These are phyloP conservation scores for Myxozyma mucilagina DNA, from an alignment of 805 yeast genomes.

Conservation along the genomic window DNA sequence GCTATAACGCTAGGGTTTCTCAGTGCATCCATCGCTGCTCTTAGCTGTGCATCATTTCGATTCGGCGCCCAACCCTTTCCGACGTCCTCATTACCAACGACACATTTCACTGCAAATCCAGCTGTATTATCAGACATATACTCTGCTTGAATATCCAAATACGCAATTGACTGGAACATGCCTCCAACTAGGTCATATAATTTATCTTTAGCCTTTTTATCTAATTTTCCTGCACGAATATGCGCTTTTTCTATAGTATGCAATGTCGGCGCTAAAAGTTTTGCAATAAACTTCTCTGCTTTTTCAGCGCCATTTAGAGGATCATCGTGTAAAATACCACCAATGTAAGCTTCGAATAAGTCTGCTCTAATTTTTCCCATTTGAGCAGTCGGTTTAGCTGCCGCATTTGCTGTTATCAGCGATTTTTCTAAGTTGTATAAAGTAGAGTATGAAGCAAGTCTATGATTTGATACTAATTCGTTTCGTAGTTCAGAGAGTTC, in stretches of 20 bases:
- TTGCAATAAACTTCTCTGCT: conserved; percentile 40
- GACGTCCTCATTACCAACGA: conserved; percentile 60
- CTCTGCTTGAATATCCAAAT: not conserved
- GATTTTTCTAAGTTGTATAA: conserved; percentile 64
- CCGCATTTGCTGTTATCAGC: conserved; percentile 43
- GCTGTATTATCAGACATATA: not conserved
- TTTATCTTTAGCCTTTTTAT: conserved; percentile 70
- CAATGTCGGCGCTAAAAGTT: conserved; percentile 36
- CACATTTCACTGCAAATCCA: conserved; percentile 64
- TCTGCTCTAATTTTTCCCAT: conserved; percentile 72
- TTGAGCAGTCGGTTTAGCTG: conserved; percentile 27
- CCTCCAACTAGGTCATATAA: conserved; percentile 73
- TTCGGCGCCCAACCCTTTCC: conserved; percentile 74
- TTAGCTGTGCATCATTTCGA: conserved; percentile 72
- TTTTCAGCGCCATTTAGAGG: conserved; percentile 37
- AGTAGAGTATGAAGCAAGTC: conserved; percentile 67
- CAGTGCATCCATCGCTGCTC: conserved; percentile 84
- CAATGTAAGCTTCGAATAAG: conserved; percentile 90
- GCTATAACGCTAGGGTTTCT: conserved; percentile 59
- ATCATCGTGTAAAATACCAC: conserved; percentile 70
- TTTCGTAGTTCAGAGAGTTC: conserved; percentile 70
- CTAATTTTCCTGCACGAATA: conserved; percentile 38
- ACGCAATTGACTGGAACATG: conserved; percentile 35
- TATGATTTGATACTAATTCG: conserved; percentile 68
- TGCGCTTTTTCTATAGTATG: conserved; percentile 4